Evolutionary conservation across 495 filamentous ascomycete species (phyloP), one percentile per base, ranked within the genome.

Genomic region (Venustampulla echinocandica): DNA sequence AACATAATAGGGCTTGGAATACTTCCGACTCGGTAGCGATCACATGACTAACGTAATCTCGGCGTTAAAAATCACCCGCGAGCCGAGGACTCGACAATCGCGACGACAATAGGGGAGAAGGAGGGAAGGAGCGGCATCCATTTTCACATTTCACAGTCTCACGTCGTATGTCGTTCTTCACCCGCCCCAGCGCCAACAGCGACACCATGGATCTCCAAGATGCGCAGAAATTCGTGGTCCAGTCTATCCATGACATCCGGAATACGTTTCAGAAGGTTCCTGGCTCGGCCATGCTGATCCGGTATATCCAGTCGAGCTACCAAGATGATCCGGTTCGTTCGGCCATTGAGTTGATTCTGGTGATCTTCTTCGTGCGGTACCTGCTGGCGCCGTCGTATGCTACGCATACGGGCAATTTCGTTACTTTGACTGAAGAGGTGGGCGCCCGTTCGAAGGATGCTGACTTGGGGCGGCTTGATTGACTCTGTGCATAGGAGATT

Each of bases 251-350:
- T 43, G 72, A 81, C 61, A 70, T 87, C 46, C 75, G 80, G 17
- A 65, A 74, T 46, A 67, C 80, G 41, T 95, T 98, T 64, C 87
- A 95, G 49, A 84, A 82, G 55, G 69, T 98, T 42, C 92, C 92
- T 32, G 92, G 92, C 35, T 95, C 89, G 15, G 84, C 92, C 17
- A 95, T 99, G 53, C 73, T 96, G 55, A 77, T 95, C 44, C 84
- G 92, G 47, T 99, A 99, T 59, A 83, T 99, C 53, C 85, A 85
- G 62, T 92, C 86, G 27, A 95, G 88, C 59, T 97, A 99, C 67
- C 92, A 97, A 67, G 84, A 99, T 64, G 92, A 99, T 47, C 92
- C 92, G 10, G 76, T 97, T 45, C 82, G 92, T 17, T 92, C 84
- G 19, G 88, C 89, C 1, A 85, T 99, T 53, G 92, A 99, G 63